A percentile compares a stretch with the other conserved stretches of the same genome.
Conservation (phyloP, 1,139 yeast species). For the Zygosaccharomyces pseudobailii region DNA sequence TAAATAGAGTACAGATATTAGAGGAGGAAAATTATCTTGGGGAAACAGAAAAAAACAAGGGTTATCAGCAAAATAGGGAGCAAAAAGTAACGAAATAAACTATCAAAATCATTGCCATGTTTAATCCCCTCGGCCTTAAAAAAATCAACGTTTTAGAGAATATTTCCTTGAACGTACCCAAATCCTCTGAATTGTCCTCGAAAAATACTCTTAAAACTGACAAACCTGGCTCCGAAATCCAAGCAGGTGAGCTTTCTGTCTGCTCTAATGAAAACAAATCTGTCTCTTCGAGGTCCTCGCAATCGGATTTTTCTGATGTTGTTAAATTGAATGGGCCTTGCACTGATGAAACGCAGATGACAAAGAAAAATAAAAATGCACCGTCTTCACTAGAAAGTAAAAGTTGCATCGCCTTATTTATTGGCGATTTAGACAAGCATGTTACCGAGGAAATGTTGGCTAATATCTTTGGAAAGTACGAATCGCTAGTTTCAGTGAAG, state of each 20-base stretch:
- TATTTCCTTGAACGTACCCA: conserved; percentile 18
- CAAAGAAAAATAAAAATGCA: background rate
- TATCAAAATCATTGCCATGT: conserved; percentile 1
- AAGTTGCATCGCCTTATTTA: conserved; percentile 37
- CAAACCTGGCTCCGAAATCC: background rate
- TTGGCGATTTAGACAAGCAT: conserved; percentile 43
- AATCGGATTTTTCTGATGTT: conserved; percentile 27
- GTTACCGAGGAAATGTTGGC: conserved; percentile 40
- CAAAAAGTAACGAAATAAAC: background rate
- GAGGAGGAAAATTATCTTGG: no score
- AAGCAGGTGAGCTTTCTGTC: background rate
- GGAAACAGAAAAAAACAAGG: no score
- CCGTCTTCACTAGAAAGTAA: conserved; percentile 15
- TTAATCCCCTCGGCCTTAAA: conserved; percentile 6
- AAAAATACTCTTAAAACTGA: conserved; percentile 4
- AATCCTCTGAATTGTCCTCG: conserved; percentile 4
- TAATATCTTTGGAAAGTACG: conserved; percentile 35
- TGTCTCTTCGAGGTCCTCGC: conserved; percentile 18
- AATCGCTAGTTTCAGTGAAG: conserved; percentile 44
- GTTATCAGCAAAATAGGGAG: no score
- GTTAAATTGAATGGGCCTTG: conserved; percentile 20
- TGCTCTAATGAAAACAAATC: conserved; percentile 14
- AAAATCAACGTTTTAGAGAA: conserved; percentile 13
- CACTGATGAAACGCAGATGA: conserved; percentile 3
- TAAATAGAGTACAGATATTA: no score